Base-by-base conservation (phyloP, 108 stramenopile species). In the Phaeodactylum tricornutum region DNA sequence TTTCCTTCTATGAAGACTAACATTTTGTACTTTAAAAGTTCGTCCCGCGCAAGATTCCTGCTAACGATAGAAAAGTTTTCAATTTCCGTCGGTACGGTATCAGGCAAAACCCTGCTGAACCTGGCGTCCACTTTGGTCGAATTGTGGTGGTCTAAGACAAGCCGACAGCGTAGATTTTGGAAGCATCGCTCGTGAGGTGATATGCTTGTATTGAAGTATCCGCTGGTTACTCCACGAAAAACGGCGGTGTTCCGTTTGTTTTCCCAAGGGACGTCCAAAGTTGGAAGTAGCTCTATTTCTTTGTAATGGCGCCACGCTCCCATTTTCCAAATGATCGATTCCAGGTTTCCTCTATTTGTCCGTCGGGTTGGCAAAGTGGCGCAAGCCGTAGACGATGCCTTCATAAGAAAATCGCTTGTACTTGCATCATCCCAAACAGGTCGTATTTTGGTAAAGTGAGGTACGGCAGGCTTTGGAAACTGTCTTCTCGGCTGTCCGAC, bases 1-100 rank as follows among this genome's bases (percentile, higher is more conserved):
- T 84, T 84, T 23, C 82, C 82, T 55, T 84, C 77, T 7, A 77
- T 53, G 45, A 69, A 70, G 21, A 81, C 57, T n/a, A 77, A n/a
- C 21, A 43, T 43, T 41, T 67, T 72, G 62, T 55, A 37, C 39
- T 62, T 23, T n/a, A 72, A 21, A 26, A 35, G 31, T 8, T 41
- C 42, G 21, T 43, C 33, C 25, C 29, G 31, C 38, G 32, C 17
- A 62, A 74, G 29, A 9, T 43, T 27, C 4, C 56, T 47, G 12
- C 73, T 67, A 40, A 64, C 53, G 22, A 82, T 62, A 28, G 71
- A 72, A 4, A 14, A 4, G 5, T 20, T 20, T 15, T 41, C 21
- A 15, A 41, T 20, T 5, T 9, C 5, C 5, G 5, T 41, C n/a
- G n/a, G n/a, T n/a, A n/a, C n/a, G n/a, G n/a, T n/a, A n/a, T n/a